These are phyloP conservation scores for Plectranthus barbatus DNA, from an alignment of 257 asterid species.

Conservation along the genomic window DNA sequence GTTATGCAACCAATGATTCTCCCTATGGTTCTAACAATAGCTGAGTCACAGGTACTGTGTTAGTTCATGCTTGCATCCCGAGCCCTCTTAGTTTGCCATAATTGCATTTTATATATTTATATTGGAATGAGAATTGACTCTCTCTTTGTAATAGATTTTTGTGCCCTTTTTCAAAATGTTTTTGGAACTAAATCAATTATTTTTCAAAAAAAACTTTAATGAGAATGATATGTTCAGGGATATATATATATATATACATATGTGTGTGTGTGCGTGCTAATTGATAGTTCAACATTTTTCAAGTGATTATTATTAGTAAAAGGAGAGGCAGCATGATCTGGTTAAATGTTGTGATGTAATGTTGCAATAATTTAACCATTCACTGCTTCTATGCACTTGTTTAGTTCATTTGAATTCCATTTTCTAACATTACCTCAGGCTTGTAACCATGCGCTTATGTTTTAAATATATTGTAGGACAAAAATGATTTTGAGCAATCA, in stretches of 20 bases:
- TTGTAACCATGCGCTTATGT: slow-evolving; percentile 8
- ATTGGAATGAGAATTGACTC: background rate
- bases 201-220: background rate
- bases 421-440: background rate
- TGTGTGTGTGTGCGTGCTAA: no score
- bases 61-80: slow-evolving; percentile 13
- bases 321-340: background rate
- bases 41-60: slow-evolving; percentile 82
- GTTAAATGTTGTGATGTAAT: background rate
- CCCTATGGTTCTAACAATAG: slow-evolving; percentile 98
- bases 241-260: no score
- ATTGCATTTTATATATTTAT: background rate
- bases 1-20: slow-evolving; percentile 99
- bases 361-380: background rate
- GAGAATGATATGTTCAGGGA: background rate
- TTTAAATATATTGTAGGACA: slow-evolving; percentile 57
- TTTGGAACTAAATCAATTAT: background rate
- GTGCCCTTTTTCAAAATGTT: background rate
- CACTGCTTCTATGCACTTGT: background rate
- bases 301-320: background rate
- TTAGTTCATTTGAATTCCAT: background rate
- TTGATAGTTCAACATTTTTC: background rate
- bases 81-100: slow-evolving; percentile 13
- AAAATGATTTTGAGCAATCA: slow-evolving; percentile 85
- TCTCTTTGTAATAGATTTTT: background rate